phyloP scores from a whole-genome alignment of 192 early-diverging fungal species.

The Oehlia diaphana region DNA sequence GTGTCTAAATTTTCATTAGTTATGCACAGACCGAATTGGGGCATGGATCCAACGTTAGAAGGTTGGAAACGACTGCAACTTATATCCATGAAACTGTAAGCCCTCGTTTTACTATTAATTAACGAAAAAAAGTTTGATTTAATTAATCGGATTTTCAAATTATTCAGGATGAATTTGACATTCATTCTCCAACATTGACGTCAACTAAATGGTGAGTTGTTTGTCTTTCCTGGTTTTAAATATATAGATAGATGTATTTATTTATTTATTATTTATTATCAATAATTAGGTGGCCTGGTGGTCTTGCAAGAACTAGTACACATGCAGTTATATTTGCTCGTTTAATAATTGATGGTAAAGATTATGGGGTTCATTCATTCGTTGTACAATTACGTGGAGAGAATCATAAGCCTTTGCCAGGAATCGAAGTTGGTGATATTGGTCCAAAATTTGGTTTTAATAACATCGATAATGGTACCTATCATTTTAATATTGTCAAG shows the following conservation, averaged over 20 bases:
- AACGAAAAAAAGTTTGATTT: not conserved
- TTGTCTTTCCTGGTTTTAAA: not conserved
- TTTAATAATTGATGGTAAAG: constrained; percentile 68
- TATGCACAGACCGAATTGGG: constrained; percentile 61
- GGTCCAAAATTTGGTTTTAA: constrained; percentile 75
- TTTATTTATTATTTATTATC: too few relatives aligned
- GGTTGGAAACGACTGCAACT: constrained; percentile 86
- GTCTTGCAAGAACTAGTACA: constrained; percentile 75
- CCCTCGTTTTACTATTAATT: not conserved
- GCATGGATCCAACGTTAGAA: constrained; percentile 80
- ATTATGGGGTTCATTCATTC: constrained; percentile 59
- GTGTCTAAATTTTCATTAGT: constrained; percentile 19
- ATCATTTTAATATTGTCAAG: too few relatives aligned
- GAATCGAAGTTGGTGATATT: constrained; percentile 42
- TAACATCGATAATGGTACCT: constrained; percentile 36
- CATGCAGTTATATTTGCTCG: constrained; percentile 78
- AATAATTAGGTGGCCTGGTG: constrained; percentile 70
- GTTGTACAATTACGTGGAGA: constrained; percentile 50
- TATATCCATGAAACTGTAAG: constrained; percentile 58
- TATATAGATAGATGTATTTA: too few relatives aligned
- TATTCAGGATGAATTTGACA: constrained; percentile 70
- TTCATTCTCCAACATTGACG: constrained; percentile 69
- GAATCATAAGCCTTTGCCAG: constrained; percentile 36
- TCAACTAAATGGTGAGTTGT: constrained; percentile 75
- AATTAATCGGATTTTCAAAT: not conserved